Conservation (phyloP, 2,329 filamentous ascomycete genomes). For the Colletotrichum salicis region DNA sequence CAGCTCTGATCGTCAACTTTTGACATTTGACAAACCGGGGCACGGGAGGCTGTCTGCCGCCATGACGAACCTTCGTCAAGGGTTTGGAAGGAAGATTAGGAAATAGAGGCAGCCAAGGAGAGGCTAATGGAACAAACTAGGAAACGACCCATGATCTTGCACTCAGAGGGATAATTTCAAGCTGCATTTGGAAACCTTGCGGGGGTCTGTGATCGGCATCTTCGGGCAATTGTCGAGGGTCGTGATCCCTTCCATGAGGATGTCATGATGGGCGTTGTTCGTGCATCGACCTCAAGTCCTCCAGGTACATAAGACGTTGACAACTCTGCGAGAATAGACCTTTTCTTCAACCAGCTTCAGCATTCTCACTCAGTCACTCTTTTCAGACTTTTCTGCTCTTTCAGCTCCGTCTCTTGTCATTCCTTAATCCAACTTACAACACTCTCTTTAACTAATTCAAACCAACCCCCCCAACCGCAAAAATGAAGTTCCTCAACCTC, state of each 20-base stretch:
- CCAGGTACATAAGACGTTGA: slow-evolving; percentile 13
- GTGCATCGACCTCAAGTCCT: neutral
- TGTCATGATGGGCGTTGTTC: neutral
- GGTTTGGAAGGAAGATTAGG: neutral
- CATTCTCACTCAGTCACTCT: slow-evolving; percentile 32
- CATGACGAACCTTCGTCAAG: neutral
- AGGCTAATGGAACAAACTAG: neutral
- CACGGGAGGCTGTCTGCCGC: neutral
- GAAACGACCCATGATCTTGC: neutral
- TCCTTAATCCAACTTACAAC: slow-evolving; percentile 20
- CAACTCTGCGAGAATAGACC: neutral
- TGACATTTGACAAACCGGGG: neutral
- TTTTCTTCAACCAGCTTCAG: slow-evolving; percentile 12
- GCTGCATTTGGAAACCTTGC: neutral
- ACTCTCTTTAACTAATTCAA: slow-evolving; percentile 15
- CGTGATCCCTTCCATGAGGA: neutral
- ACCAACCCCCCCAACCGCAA: slow-evolving; percentile 4
- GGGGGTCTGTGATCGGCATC: slow-evolving; percentile 13
- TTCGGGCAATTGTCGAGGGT: neutral
- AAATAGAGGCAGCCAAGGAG: neutral
- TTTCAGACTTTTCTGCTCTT: neutral
- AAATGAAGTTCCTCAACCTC: slow-evolving; percentile 31
- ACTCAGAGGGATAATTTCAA: slow-evolving; percentile 7
- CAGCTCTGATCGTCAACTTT: neutral
- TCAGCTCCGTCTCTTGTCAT: slow-evolving; percentile 3